Percentiles rank a stretch among this genome's conserved stretches.
These are phyloP conservation scores for Durotheca rogersii DNA, from an alignment of 495 filamentous ascomycete genomes.

Conservation along the genomic window DNA sequence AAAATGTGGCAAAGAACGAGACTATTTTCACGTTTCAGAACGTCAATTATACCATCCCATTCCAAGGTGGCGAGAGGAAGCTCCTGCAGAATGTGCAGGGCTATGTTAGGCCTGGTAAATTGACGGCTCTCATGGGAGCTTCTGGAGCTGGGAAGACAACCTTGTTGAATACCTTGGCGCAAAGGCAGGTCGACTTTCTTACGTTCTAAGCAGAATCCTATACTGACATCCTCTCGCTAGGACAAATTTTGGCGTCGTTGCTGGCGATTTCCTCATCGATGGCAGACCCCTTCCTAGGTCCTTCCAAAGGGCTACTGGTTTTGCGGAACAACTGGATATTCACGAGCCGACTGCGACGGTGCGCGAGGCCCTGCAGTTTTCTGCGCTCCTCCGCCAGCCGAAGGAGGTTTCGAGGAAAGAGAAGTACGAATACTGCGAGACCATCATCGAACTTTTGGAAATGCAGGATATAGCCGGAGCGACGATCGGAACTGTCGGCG, in stretches of 20 bases:
- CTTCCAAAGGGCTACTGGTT: slow-evolving; percentile 82
- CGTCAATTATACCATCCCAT: slow-evolving; percentile 69
- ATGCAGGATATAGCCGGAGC: slow-evolving; percentile 77
- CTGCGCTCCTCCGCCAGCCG: slow-evolving; percentile 71
- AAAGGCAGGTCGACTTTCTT: slow-evolving; percentile 62
- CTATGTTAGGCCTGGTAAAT: slow-evolving; percentile 67
- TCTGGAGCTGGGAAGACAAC: slow-evolving; percentile 53
- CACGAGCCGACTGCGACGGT: slow-evolving; percentile 76
- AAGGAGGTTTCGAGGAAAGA: slow-evolving; percentile 57
- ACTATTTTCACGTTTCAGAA: slow-evolving; percentile 68
- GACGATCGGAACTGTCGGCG: slow-evolving; percentile 69
- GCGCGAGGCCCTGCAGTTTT: slow-evolving; percentile 69
- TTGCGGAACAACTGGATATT: slow-evolving; percentile 84
- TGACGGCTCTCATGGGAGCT: slow-evolving; percentile 57
- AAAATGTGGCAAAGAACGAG: slow-evolving; percentile 27
- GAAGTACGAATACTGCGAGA: slow-evolving; percentile 72
- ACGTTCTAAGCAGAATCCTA: slow-evolving; percentile 46
- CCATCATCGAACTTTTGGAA: slow-evolving; percentile 73
- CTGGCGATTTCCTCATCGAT: slow-evolving; percentile 67
- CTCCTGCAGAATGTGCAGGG: slow-evolving; percentile 66
- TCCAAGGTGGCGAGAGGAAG: slow-evolving; percentile 57
- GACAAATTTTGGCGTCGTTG: slow-evolving; percentile 37
- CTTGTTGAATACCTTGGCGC: slow-evolving; percentile 61
- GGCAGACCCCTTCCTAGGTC: slow-evolving; percentile 64
- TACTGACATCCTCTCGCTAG: slow-evolving; percentile 12